Evolutionary conservation across 2,329 filamentous ascomycete species (phyloP).

Genomic region (Drechslerella dactyloides): DNA sequence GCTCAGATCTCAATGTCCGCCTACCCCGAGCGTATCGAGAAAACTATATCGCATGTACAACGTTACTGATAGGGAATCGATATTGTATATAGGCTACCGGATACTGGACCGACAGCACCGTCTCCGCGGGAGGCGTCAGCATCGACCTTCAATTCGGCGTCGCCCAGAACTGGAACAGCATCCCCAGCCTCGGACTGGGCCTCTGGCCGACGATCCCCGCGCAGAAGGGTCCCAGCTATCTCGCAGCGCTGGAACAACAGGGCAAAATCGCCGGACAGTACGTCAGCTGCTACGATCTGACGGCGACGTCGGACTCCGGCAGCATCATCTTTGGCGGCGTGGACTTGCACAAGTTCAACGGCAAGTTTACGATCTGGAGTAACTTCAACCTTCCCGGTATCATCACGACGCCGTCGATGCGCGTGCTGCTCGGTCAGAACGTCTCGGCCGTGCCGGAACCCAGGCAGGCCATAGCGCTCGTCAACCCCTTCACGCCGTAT

Average conservation of each 20-base stretch:
- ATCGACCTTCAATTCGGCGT: conserved; percentile 18
- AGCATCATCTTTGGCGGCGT: conserved; percentile 11
- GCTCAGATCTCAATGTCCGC: no score
- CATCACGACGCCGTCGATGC: background rate
- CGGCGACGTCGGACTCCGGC: background rate
- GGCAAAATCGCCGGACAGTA: conserved; percentile 23
- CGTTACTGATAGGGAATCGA: no score
- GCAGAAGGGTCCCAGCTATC: conserved; percentile 2
- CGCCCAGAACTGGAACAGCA: conserved; percentile 9
- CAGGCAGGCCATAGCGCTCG: background rate
- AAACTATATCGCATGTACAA: no score
- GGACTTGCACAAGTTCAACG: conserved; percentile 22
- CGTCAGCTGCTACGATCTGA: conserved; percentile 18
- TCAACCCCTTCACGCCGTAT: background rate
- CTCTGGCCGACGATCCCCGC: background rate
- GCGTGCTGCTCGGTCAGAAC: background rate
- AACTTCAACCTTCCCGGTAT: background rate
- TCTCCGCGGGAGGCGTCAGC: conserved; percentile 9
- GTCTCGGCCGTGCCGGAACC: background rate
- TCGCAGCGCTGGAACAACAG: conserved; percentile 8
- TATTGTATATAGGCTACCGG: conserved; percentile 3
- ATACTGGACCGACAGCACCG: conserved; percentile 5
- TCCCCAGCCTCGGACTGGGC: conserved; percentile 23
- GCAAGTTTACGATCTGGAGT: conserved; percentile 11
- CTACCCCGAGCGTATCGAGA: no score